Conservation (phyloP, 106 monocot species). For the Hemerocallis citrina region DNA sequence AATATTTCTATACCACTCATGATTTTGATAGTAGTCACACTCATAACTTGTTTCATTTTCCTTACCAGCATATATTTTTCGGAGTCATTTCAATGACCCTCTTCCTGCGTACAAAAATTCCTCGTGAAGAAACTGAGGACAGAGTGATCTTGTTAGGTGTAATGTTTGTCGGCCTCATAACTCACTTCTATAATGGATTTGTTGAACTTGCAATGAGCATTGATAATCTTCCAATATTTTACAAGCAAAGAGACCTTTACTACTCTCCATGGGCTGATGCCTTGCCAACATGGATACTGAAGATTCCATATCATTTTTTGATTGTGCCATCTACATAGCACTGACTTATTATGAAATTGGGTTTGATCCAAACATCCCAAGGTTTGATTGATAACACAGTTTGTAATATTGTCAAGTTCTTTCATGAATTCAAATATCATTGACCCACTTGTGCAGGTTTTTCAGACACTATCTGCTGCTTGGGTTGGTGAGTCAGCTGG, state of each 20-base stretch:
- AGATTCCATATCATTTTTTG: slow-evolving; percentile 39
- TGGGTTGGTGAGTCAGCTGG: slow-evolving; percentile 23
- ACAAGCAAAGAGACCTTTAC: slow-evolving; percentile 39
- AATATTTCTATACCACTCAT: too few relatives aligned
- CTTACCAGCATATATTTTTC: too few relatives aligned
- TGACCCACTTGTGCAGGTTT: slow-evolving; percentile 31
- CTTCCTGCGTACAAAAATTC: slow-evolving; percentile 34
- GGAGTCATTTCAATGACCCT: slow-evolving; percentile 23
- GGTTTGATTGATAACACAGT: neutral
- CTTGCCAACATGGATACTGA: slow-evolving; percentile 21
- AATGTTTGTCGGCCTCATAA: slow-evolving; percentile 21
- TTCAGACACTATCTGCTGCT: slow-evolving; percentile 60
- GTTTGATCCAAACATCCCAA: slow-evolving; percentile 12
- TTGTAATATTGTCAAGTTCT: neutral
- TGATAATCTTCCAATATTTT: slow-evolving; percentile 31
- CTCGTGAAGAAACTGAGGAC: slow-evolving; percentile 22
- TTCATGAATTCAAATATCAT: neutral
- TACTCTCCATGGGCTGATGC: slow-evolving; percentile 20
- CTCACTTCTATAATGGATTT: slow-evolving; percentile 39
- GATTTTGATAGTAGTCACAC: slow-evolving; percentile 8
- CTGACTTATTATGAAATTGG: slow-evolving; percentile 45
- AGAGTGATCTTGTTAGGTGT: slow-evolving; percentile 30
- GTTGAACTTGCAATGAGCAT: slow-evolving; percentile 41
- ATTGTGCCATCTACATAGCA: slow-evolving; percentile 34
- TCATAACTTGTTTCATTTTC: too few relatives aligned